Conservation (phyloP, 768 basidiomycete species). For the Tephrocybe sp. region DNA sequence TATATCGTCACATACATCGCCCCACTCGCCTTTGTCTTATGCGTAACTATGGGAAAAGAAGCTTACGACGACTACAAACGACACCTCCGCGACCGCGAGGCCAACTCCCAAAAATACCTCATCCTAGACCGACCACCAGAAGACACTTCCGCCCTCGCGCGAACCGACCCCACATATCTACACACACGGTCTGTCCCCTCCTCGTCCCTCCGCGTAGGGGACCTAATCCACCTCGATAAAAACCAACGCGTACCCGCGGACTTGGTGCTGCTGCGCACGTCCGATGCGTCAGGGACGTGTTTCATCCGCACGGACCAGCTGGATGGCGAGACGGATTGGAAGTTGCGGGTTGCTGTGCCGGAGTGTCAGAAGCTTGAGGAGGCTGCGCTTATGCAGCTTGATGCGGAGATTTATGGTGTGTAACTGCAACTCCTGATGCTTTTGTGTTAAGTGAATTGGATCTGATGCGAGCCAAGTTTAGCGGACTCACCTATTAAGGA, state of each 20-base stretch:
- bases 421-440: neutral
- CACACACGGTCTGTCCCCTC: slow-evolving; percentile 75
- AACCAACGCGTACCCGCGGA: slow-evolving; percentile 97
- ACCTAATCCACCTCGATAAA: slow-evolving; percentile 90
- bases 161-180: slow-evolving; percentile 39
- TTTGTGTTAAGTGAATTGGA: slow-evolving; percentile 12
- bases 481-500: slow-evolving; percentile 97
- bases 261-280: slow-evolving; percentile 83
- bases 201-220: slow-evolving; percentile 85
- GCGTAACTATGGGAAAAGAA: slow-evolving; percentile 97
- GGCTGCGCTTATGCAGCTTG: slow-evolving; percentile 55
- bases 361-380: slow-evolving; percentile 73
- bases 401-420: slow-evolving; percentile 89
- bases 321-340: slow-evolving; percentile 99
- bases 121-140: slow-evolving; percentile 60
- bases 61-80: slow-evolving; percentile 98
- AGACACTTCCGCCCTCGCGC: slow-evolving; percentile 29
- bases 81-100: slow-evolving; percentile 86
- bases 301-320: slow-evolving; percentile 98
- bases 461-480: slow-evolving; percentile 28
- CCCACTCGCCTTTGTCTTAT: slow-evolving; percentile 92
- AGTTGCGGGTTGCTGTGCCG: slow-evolving; percentile 85
- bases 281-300: slow-evolving; percentile 88
- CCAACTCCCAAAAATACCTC: slow-evolving; percentile 91
- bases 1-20: slow-evolving; percentile 96